Evolutionary conservation across 2,329 filamentous ascomycete species (phyloP).

Genomic region (Paecilomyces dactylethromorphus): DNA sequence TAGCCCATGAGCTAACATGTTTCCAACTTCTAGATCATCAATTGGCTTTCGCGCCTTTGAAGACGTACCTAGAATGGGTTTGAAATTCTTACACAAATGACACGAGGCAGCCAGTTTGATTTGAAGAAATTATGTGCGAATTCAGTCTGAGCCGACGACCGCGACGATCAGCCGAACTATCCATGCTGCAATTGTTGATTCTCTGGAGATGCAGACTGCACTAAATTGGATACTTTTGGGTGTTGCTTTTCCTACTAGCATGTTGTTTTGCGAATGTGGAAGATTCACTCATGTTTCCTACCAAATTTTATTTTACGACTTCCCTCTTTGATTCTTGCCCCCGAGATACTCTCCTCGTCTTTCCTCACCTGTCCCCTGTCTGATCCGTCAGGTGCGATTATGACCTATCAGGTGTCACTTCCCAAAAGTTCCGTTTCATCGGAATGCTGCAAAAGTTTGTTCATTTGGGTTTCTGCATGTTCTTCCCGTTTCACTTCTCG

Average conservation of each 20-base stretch:
- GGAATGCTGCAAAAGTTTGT: neutral
- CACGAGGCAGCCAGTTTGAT: neutral
- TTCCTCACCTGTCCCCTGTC: neutral
- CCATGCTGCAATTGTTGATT: neutral
- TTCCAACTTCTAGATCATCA: neutral
- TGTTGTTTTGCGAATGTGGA: neutral
- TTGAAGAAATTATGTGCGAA: neutral
- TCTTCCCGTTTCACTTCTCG: neutral
- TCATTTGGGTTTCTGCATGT: neutral
- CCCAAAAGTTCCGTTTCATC: neutral
- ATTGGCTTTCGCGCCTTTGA: conserved; percentile 1
- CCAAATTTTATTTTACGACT: neutral
- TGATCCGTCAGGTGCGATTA: neutral
- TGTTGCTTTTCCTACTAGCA: neutral
- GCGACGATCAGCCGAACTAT: neutral
- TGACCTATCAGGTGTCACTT: too few relatives aligned
- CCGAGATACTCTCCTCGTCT: neutral
- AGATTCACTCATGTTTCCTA: neutral
- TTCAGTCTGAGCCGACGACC: neutral
- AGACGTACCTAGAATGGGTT: neutral
- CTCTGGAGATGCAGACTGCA: neutral
- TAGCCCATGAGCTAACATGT: neutral
- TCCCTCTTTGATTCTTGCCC: neutral
- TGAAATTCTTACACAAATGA: neutral
- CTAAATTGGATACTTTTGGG: neutral